Base-by-base conservation (phyloP, 768 basidiomycete genomes). In the Leccinum aurantiacum region DNA sequence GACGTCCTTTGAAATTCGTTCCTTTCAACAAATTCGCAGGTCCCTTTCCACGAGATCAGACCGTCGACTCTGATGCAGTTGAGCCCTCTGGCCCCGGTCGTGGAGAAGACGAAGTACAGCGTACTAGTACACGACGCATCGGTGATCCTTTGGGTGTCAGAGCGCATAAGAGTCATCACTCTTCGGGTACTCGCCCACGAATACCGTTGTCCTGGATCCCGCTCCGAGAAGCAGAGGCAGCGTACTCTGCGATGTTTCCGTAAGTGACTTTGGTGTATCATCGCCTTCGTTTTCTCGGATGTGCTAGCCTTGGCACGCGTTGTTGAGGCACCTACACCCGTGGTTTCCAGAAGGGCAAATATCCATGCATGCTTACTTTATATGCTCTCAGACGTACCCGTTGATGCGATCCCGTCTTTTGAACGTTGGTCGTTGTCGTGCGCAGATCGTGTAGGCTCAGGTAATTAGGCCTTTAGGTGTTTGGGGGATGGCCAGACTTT, bases 1-100 rank as follows among this genome's bases (percentile, higher is more conserved):
- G 68, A 0, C 69, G 65, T 13, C 72, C 72, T 25, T 60, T 73
- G 54, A 60, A 64, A 22, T 73, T 73, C 27, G 73, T 73, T 7
- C 59, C 69, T 50, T 58, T 68, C 53, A 56, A 67, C 50, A 71
- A 71, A 53, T 68, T 68, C 25, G 7, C 60, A 7, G 19, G 41
- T 29, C 53, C 54, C 31, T 25, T 22, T 31, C 8, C 37, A 53
- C 11, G 4, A 24, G 25, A 49, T 50, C 27, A 22, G 49, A n/a
- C 31, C 17, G 33, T 14, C 33, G 38, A 41, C 17, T 41, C 17
- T 10, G 33, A 27, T 15, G 13, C 50, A 10, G 22, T 35, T 46
- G 31, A 54, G 41, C 25, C 58, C n/a, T 57, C 56, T n/a, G 19
- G 37, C 14, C 11, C 31, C 10, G 65, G 37, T 25, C 24, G 10